A percentile compares a stretch with the other conserved stretches of the same genome.
Evolutionary conservation across 305 asterid genomes (phyloP).

Genomic region (Solanum hybrid): DNA sequence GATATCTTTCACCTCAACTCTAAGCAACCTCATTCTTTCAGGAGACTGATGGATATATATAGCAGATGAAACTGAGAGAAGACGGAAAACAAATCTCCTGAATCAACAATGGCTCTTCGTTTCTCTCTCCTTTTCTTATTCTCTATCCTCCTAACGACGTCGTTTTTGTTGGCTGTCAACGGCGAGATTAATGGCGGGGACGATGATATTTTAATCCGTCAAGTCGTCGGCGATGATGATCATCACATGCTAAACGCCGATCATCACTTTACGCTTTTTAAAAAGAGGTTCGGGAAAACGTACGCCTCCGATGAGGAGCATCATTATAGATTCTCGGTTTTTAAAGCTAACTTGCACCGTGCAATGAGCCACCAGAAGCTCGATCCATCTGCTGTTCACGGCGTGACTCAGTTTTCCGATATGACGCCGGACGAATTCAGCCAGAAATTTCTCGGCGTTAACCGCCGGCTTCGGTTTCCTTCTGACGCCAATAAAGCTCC

Average conservation of each 20-base stretch:
- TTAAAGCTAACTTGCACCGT: constrained; percentile 74
- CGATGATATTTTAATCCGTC: constrained; percentile 51
- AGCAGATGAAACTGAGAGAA: background rate
- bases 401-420: constrained; percentile 85
- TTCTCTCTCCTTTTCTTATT: constrained; percentile 22
- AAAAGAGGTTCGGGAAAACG: constrained; percentile 48
- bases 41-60: background rate
- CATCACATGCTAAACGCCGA: constrained; percentile 38
- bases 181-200: constrained; percentile 4
- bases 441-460: constrained; percentile 50
- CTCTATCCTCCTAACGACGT: constrained; percentile 34
- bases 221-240: constrained; percentile 44
- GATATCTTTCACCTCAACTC: background rate
- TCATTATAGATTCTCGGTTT: constrained; percentile 53
- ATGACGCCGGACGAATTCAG: constrained; percentile 69
- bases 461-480: constrained; percentile 52
- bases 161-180: constrained; percentile 13
- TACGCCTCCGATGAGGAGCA: constrained; percentile 65
- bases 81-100: background rate
- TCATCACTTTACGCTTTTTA: constrained; percentile 63
- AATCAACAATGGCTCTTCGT: constrained; percentile 41
- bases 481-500: constrained; percentile 69
- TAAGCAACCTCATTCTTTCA: constrained; percentile 10
- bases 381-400: constrained; percentile 87
- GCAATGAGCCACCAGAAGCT: constrained; percentile 66